Percentiles rank a stretch among this genome's conserved stretches.
phyloP scores from a whole-genome alignment of 83 land plant genomes.

The Thuja plicata region DNA sequence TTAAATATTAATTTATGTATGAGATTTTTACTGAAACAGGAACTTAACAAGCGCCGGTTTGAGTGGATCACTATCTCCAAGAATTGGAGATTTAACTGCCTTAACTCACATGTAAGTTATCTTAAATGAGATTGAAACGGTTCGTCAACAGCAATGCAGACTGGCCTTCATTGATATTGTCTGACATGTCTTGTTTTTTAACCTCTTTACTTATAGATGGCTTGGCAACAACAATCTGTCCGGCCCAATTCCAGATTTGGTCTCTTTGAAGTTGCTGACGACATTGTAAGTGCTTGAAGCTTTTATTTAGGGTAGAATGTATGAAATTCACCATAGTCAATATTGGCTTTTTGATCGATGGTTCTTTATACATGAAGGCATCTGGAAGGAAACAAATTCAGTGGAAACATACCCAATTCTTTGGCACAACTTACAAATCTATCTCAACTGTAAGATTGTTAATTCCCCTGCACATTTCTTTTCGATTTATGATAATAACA shows the following conservation, averaged over 20 bases:
- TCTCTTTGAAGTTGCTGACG: constrained; percentile 33
- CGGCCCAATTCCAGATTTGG: constrained; percentile 64
- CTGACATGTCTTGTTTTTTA: neutral
- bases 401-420: constrained; percentile 41
- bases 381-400: constrained; percentile 49
- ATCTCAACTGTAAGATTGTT: constrained; percentile 48
- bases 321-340: neutral
- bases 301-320: neutral
- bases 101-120: constrained; percentile 50
- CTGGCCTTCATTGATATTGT: neutral
- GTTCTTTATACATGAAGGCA: constrained; percentile 28
- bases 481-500: too few species aligned
- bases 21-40: constrained; percentile 24
- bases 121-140: neutral
- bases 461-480: too few species aligned
- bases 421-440: constrained; percentile 37
- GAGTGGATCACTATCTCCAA: constrained; percentile 50
- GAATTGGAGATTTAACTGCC: constrained; percentile 58
- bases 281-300: constrained; percentile 44
- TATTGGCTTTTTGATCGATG: neutral
- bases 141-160: neutral
- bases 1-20: neutral
- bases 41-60: constrained; percentile 57
- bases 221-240: constrained; percentile 54
- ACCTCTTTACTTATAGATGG: constrained; percentile 19